These are phyloP conservation scores for Datura wrightii DNA, from an alignment of 257 asterid species.

Conservation along the genomic window DNA sequence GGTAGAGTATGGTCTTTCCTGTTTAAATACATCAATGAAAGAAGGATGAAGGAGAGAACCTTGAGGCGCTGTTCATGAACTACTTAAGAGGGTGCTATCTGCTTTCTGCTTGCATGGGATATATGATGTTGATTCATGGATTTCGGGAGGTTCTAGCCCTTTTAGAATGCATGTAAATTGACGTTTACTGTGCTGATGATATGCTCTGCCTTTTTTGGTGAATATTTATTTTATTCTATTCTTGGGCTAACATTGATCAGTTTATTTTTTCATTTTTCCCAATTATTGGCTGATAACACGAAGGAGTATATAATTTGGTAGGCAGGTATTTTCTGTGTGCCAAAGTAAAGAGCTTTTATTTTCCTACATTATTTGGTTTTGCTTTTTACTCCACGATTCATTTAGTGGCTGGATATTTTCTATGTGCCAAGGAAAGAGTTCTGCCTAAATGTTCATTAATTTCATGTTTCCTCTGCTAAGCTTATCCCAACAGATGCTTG, in stretches of 20 bases:
- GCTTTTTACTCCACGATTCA: slow-evolving; percentile 14
- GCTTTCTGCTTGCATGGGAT: slow-evolving; percentile 18
- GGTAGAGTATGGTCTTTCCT: not conserved
- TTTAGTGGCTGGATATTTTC: slow-evolving; percentile 1
- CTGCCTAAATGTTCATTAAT: slow-evolving; percentile 17
- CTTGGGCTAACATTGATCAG: not conserved
- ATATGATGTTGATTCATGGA: slow-evolving; percentile 6
- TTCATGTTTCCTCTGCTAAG: slow-evolving; percentile 25
- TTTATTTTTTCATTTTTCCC: not conserved
- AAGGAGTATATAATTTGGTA: not conserved
- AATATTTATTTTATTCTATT: slow-evolving; percentile 6
- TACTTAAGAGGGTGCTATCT: not conserved
- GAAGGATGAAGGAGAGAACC: not conserved
- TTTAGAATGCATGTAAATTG: not conserved
- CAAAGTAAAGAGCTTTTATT: slow-evolving; percentile 14
- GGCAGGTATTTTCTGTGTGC: not conserved
- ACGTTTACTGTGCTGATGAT: not conserved
- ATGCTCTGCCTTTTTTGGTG: not conserved
- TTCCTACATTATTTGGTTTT: not conserved
- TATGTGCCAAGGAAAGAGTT: not conserved
- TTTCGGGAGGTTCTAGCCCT: slow-evolving; percentile 23
- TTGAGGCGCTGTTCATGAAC: slow-evolving; percentile 26
- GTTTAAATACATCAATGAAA: not conserved
- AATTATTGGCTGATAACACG: slow-evolving; percentile 18
- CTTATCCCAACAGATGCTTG: slow-evolving; percentile 5